Percentiles rank a stretch among this genome's conserved stretches.
Evolutionary conservation across 768 basidiomycete species (phyloP).

Genomic region (Thelephora ganbajun): DNA sequence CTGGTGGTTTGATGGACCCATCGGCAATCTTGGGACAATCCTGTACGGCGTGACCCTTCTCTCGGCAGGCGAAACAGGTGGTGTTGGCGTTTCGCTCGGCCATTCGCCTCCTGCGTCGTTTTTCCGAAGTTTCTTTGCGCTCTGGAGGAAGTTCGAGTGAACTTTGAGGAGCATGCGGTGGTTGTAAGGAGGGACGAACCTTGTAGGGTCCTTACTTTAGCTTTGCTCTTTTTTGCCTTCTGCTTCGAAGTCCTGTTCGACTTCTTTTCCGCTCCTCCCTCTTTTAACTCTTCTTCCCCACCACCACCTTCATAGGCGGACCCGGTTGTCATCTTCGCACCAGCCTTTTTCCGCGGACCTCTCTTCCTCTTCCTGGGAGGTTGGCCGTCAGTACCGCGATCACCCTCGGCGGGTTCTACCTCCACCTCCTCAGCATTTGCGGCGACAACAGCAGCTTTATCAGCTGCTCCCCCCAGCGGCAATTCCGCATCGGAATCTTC

Average conservation of each 20-base stretch:
- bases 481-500: constrained; percentile 4
- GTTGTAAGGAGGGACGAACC: constrained; percentile 7
- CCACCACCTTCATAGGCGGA: constrained; percentile 3
- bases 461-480: constrained; percentile 7
- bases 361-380: constrained; percentile 45
- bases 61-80: constrained; percentile 78
- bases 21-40: constrained; percentile 49
- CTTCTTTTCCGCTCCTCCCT: constrained; percentile 11
- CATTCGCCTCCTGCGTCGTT: constrained; percentile 50
- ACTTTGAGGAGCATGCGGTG: constrained; percentile 2
- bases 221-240: constrained; percentile 18
- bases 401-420: constrained; percentile 4
- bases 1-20: constrained; percentile 9
- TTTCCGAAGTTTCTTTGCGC: constrained; percentile 30
- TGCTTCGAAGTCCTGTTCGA: constrained; percentile 11
- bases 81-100: constrained; percentile 41
- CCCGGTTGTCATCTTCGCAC: constrained; percentile 6
- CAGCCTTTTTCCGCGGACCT: constrained; percentile 29
- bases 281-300: constrained; percentile 7
- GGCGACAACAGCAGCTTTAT: not conserved
- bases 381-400: not conserved
- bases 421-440: not conserved
- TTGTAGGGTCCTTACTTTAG: constrained; percentile 13
- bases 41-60: constrained; percentile 70
- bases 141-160: not conserved